phyloP scores from a whole-genome alignment of 2,329 filamentous ascomycete genomes.

The Cryoendolithus antarcticus region DNA sequence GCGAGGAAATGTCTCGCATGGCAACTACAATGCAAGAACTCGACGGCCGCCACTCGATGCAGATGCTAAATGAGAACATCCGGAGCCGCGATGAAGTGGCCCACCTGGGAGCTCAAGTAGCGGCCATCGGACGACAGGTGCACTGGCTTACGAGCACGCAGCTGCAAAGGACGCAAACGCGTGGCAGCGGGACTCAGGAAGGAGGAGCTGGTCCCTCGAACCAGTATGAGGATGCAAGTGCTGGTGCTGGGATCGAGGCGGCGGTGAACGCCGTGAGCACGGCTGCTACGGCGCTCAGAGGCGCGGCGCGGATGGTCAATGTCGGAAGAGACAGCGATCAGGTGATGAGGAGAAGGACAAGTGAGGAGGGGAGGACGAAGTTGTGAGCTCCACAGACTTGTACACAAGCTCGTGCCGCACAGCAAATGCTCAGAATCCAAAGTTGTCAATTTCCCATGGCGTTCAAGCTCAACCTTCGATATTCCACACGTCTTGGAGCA shows the following conservation, averaged over 20 bases:
- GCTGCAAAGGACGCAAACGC: slow-evolving; percentile 27
- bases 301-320: slow-evolving; percentile 17
- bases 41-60: slow-evolving; percentile 49
- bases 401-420: too few relatives aligned
- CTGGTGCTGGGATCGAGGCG: slow-evolving; percentile 12
- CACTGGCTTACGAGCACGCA: slow-evolving; percentile 50
- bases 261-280: slow-evolving; percentile 14
- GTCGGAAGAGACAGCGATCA: slow-evolving; percentile 1
- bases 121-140: slow-evolving; percentile 46
- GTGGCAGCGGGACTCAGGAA: slow-evolving; percentile 1
- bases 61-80: slow-evolving; percentile 50
- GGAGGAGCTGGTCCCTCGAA: not conserved
- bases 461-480: too few relatives aligned
- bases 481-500: too few relatives aligned
- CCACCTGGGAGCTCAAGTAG: slow-evolving; percentile 48
- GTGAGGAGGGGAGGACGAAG: slow-evolving; percentile 27
- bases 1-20: slow-evolving; percentile 46
- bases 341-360: slow-evolving; percentile 18
- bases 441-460: too few relatives aligned
- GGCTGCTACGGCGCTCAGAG: slow-evolving; percentile 15
- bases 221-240: not conserved
- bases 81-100: slow-evolving; percentile 50
- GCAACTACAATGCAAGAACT: slow-evolving; percentile 44
- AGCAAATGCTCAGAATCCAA: too few relatives aligned
- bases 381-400: slow-evolving; percentile 12